phyloP scores from a whole-genome alignment of 2,329 filamentous ascomycete species.

The Scytalidium sp. region DNA sequence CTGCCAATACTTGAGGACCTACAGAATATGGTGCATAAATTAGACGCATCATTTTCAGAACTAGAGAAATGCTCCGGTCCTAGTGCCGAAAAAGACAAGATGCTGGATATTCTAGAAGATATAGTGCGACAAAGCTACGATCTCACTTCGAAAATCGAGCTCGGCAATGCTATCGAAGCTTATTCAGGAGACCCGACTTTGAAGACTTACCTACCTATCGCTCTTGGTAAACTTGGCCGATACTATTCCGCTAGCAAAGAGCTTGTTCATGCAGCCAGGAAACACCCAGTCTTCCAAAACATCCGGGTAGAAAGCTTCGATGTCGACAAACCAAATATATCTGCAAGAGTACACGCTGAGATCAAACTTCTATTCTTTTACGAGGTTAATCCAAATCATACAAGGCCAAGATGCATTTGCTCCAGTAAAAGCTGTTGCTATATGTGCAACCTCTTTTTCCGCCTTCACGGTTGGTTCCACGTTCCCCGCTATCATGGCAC shows the following conservation, averaged over 20 bases:
- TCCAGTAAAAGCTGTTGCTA: constrained; percentile 50
- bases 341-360: constrained; percentile 44
- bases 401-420: constrained; percentile 39
- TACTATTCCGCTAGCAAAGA: constrained; percentile 24
- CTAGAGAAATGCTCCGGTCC: constrained; percentile 11
- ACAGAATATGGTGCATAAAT: constrained; percentile 3
- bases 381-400: constrained; percentile 25
- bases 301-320: constrained; percentile 18
- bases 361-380: constrained; percentile 46
- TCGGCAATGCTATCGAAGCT: constrained; percentile 5
- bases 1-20: not conserved
- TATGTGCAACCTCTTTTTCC: constrained; percentile 46
- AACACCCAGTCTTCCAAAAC: constrained; percentile 19
- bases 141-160: not conserved
- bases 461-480: constrained; percentile 36
- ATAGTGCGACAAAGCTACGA: constrained; percentile 7
- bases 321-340: constrained; percentile 7
- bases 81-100: not conserved
- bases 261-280: constrained; percentile 21
- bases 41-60: constrained; percentile 9
- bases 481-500: constrained; percentile 40
- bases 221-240: constrained; percentile 27
- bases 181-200: constrained; percentile 8
- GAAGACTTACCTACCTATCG: constrained; percentile 18
- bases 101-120: constrained; percentile 4